phyloP scores from a whole-genome alignment of 768 basidiomycete genomes.

The Amanita polypyramis region DNA sequence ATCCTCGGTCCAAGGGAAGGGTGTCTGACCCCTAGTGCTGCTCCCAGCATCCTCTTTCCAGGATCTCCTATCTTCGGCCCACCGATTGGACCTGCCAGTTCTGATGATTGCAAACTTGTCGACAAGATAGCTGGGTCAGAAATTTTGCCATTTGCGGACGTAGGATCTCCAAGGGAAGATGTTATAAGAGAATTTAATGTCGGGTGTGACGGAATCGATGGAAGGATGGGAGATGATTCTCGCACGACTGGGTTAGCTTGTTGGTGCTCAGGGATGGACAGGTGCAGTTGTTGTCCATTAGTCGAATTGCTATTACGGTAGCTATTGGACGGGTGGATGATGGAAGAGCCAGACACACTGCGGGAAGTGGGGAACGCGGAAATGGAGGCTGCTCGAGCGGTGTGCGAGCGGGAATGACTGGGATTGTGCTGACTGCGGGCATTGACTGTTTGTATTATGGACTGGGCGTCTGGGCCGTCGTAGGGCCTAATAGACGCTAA shows the following conservation, averaged over 20 bases:
- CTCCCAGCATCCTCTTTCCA: conserved; percentile 82
- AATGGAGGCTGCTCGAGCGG: conserved; percentile 56
- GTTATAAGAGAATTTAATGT: conserved; percentile 79
- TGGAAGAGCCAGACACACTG: conserved; percentile 28
- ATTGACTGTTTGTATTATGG: conserved; percentile 76
- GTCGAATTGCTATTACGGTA: conserved; percentile 26
- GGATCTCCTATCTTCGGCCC: conserved; percentile 84
- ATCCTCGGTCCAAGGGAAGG: conserved; percentile 59
- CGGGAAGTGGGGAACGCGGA: conserved; percentile 50
- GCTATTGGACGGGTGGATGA: conserved; percentile 12
- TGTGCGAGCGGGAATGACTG: conserved; percentile 61
- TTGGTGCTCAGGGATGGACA: conserved; percentile 44
- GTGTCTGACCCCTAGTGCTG: conserved; percentile 76
- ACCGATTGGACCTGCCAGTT: conserved; percentile 19
- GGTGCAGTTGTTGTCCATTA: conserved; percentile 19
- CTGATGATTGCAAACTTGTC: conserved; percentile 35
- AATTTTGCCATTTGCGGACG: conserved; percentile 31
- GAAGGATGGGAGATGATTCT: conserved; percentile 77
- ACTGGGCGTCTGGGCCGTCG: conserved; percentile 88
- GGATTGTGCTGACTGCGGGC: conserved; percentile 53
- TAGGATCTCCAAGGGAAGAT: conserved; percentile 53
- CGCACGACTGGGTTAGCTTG: conserved; percentile 30
- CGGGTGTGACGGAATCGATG: conserved; percentile 71
- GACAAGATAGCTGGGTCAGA: conserved; percentile 64
- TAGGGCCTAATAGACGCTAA: conserved; percentile 76